Percentiles rank a stretch among this genome's conserved stretches.
These are phyloP conservation scores for Ephemerocybe angulata DNA, from an alignment of 768 basidiomycete species.

Conservation along the genomic window DNA sequence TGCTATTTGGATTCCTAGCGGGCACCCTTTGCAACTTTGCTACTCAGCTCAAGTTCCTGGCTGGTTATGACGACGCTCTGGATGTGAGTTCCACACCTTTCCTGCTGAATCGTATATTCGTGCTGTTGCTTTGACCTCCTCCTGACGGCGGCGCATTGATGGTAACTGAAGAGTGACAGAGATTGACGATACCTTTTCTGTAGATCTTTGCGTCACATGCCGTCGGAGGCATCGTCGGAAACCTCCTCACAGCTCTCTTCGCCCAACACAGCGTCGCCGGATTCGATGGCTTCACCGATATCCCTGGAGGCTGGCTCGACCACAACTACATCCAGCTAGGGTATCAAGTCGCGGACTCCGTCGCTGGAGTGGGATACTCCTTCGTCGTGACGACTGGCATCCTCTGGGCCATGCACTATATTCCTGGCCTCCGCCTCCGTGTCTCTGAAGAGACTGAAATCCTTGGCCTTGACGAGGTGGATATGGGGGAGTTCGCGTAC, in stretches of 20 bases:
- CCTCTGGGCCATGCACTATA: constrained; percentile 83
- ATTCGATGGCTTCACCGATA: constrained; percentile 67
- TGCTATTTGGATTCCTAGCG: constrained; percentile 81
- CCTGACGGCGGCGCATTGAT: background rate
- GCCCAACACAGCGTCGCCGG: constrained; percentile 76
- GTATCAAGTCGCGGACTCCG: constrained; percentile 77
- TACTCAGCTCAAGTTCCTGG: constrained; percentile 85
- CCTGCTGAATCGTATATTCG: background rate
- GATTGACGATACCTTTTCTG: background rate
- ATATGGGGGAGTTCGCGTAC: constrained; percentile 89
- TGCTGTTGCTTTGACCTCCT: too few relatives aligned
- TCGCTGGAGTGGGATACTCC: constrained; percentile 62
- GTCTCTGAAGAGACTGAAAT: constrained; percentile 62
- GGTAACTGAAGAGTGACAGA: background rate
- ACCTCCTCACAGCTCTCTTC: constrained; percentile 84
- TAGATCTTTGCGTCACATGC: constrained; percentile 88
- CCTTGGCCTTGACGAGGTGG: constrained; percentile 84
- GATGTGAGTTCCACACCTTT: constrained; percentile 48
- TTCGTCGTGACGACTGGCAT: constrained; percentile 83
- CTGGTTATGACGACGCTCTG: constrained; percentile 74
- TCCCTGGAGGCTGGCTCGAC: constrained; percentile 86
- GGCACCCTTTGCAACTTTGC: constrained; percentile 90
- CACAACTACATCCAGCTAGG: constrained; percentile 79
- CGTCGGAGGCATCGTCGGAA: constrained; percentile 76
- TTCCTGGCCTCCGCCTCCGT: constrained; percentile 77